Evolutionary conservation across 371 early-diverging fungal species (phyloP).

Genomic region (Cokeromyces recurvatus): DNA sequence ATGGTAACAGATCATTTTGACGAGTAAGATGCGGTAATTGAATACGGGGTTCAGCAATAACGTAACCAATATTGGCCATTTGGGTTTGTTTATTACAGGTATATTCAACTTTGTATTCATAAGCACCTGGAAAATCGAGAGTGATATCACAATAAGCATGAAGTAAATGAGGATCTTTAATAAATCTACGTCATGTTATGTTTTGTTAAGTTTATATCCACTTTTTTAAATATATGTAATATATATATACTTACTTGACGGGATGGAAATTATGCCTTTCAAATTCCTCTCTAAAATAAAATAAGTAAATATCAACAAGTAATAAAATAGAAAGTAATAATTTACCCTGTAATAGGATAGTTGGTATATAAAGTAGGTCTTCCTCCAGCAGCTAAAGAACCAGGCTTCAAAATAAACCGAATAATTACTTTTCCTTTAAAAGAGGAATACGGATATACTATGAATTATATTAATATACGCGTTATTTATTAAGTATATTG

Average conservation of each 20-base stretch:
- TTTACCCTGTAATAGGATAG: slow-evolving; percentile 74
- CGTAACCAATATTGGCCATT: slow-evolving; percentile 50
- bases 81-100: slow-evolving; percentile 16
- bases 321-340: slow-evolving; percentile 4
- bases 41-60: slow-evolving; percentile 87
- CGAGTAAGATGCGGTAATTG: slow-evolving; percentile 7
- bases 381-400: slow-evolving; percentile 65
- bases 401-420: slow-evolving; percentile 78
- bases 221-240: background rate
- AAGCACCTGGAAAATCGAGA: slow-evolving; percentile 73
- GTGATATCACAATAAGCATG: slow-evolving; percentile 72
- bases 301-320: background rate
- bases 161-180: slow-evolving; percentile 26
- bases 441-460: slow-evolving; percentile 85
- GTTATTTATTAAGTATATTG: slow-evolving; percentile 1
- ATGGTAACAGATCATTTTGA: slow-evolving; percentile 29
- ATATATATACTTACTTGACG: slow-evolving; percentile 26
- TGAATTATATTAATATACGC: background rate
- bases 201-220: background rate
- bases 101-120: slow-evolving; percentile 82
- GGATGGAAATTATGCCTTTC: slow-evolving; percentile 37
- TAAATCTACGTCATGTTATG: slow-evolving; percentile 18
- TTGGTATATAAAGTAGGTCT: slow-evolving; percentile 69
- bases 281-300: slow-evolving; percentile 15
- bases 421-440: slow-evolving; percentile 61